Percentiles rank a stretch among this genome's conserved stretches.
Conservation (phyloP, 2,329 filamentous ascomycete species). For the Paramyrothecium sp. region DNA sequence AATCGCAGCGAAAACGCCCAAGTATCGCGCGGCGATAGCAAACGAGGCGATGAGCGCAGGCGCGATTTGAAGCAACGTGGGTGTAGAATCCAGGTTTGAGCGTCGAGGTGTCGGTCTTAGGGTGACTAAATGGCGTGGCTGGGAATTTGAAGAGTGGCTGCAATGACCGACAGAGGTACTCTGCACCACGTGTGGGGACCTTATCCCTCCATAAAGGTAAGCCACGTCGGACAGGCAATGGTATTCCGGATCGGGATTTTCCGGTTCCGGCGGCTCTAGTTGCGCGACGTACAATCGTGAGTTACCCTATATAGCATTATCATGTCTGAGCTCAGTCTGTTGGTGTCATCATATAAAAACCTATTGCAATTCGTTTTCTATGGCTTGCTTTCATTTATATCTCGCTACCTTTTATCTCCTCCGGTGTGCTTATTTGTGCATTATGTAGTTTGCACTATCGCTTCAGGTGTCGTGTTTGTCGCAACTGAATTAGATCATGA, state of each 20-base stretch:
- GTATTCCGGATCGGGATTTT: neutral
- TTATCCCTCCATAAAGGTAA: too few species aligned
- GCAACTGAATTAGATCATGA: too few species aligned
- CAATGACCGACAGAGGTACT: neutral
- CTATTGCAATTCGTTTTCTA: too few species aligned
- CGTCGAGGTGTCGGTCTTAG: constrained; percentile 22
- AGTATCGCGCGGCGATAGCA: constrained; percentile 16
- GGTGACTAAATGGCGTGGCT: constrained; percentile 36
- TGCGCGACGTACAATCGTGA: neutral
- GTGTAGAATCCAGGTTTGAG: constrained; percentile 19
- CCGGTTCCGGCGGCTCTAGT: neutral
- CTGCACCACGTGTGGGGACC: too few species aligned
- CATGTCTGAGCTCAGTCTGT: too few species aligned
- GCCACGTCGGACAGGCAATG: neutral
- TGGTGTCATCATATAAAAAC: too few species aligned
- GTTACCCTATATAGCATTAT: too few species aligned
- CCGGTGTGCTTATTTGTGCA: too few species aligned
- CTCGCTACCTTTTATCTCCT: too few species aligned
- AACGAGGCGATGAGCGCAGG: constrained; percentile 14
- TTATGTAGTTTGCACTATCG: too few species aligned
- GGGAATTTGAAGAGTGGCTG: constrained; percentile 20
- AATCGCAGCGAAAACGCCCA: constrained; percentile 18
- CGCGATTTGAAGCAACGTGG: constrained; percentile 21
- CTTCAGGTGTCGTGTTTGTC: too few species aligned
- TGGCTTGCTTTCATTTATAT: too few species aligned